These are phyloP conservation scores for Copromyces sp. DNA, from an alignment of 495 filamentous ascomycete species.

Conservation along the genomic window DNA sequence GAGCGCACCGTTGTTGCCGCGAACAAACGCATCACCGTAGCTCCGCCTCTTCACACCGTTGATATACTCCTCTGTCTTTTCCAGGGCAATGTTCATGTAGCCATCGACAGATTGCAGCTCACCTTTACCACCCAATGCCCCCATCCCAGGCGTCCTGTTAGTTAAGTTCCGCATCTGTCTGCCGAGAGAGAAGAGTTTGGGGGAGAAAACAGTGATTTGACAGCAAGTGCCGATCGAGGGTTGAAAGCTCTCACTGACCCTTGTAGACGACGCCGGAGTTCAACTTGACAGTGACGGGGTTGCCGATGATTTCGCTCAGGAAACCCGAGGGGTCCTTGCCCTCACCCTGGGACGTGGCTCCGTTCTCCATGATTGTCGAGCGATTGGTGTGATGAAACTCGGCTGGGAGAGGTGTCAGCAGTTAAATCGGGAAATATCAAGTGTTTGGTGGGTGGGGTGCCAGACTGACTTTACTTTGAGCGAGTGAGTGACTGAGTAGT, in stretches of 20 bases:
- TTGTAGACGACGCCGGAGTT: slow-evolving; percentile 95
- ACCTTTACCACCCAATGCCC: slow-evolving; percentile 37
- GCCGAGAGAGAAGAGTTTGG: not conserved
- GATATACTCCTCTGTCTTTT: slow-evolving; percentile 86
- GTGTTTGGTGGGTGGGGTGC: not conserved
- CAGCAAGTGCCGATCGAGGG: not conserved
- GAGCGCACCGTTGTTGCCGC: slow-evolving; percentile 82
- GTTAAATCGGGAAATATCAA: not conserved
- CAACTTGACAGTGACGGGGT: slow-evolving; percentile 85
- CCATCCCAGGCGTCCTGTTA: not conserved
- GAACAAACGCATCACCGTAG: slow-evolving; percentile 92
- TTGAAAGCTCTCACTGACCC: slow-evolving; percentile 42
- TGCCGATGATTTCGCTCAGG: slow-evolving; percentile 83
- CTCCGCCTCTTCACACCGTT: slow-evolving; percentile 67
- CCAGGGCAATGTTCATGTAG: slow-evolving; percentile 98
- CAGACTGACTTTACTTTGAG: not conserved
- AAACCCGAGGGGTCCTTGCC: slow-evolving; percentile 86
- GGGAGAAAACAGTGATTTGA: not conserved
- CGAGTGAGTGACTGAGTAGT: not conserved
- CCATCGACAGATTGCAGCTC: slow-evolving; percentile 97
- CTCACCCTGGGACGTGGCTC: slow-evolving; percentile 46
- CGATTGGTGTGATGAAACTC: not conserved
- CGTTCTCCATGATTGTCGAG: slow-evolving; percentile 59
- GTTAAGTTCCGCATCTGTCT: not conserved
- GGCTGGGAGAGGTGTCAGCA: not conserved